Percentiles rank a stretch among this genome's conserved stretches.
phyloP scores from a whole-genome alignment of 768 basidiomycete species.

The Lactarius pseudohatsudake region DNA sequence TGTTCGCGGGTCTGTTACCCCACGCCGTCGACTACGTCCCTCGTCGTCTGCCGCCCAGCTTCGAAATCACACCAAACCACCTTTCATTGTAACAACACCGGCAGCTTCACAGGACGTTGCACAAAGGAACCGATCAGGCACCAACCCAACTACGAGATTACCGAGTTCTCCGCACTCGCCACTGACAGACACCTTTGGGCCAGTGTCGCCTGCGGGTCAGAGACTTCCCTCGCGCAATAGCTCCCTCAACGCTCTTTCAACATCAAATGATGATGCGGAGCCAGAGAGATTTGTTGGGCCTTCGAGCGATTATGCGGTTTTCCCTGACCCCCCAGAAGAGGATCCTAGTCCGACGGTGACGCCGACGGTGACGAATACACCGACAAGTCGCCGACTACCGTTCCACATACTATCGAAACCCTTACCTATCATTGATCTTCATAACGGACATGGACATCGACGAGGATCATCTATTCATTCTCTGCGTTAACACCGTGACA shows the following conservation, averaged over 20 bases:
- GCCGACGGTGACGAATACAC: conserved; percentile 26
- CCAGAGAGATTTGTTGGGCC: conserved; percentile 60
- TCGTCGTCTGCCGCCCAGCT: conserved; percentile 80
- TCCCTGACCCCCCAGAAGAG: conserved; percentile 62
- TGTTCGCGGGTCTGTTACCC: conserved; percentile 54
- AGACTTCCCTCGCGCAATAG: conserved; percentile 59
- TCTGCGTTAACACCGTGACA: conserved; percentile 30
- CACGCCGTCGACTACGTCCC: conserved; percentile 60
- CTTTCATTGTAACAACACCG: conserved; percentile 26
- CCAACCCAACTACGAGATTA: conserved; percentile 54
- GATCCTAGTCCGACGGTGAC: conserved; percentile 35
- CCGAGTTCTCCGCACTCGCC: conserved; percentile 44
- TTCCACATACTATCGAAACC: conserved; percentile 68
- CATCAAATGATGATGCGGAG: conserved; percentile 43
- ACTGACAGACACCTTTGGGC: conserved; percentile 22
- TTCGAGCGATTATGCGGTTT: conserved; percentile 66
- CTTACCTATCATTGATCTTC: conserved; percentile 37
- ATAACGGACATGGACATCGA: conserved; percentile 38
- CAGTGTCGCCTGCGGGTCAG: conserved; percentile 44
- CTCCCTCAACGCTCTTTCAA: conserved; percentile 40
- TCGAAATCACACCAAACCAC: conserved; percentile 39
- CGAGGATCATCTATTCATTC: conserved; percentile 44
- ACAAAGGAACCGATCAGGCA: conserved; percentile 60
- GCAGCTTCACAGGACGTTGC: conserved; percentile 39
- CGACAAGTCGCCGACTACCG: conserved; percentile 42